phyloP scores from a whole-genome alignment of 257 asterid genomes.

The Oldenlandia corymbosa region DNA sequence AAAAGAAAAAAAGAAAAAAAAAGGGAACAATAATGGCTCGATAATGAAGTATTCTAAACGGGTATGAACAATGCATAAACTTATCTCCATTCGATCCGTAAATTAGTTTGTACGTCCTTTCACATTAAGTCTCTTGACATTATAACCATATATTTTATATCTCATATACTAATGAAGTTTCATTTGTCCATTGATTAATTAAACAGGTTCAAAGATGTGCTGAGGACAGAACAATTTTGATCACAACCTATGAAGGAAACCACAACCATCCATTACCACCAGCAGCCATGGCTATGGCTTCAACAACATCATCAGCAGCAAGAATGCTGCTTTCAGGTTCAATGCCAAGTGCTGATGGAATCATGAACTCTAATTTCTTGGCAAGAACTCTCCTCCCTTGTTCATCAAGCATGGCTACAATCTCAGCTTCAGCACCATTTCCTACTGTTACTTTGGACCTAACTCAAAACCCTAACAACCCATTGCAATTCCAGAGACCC shows the following conservation, averaged over 20 bases:
- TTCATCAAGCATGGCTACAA: conserved; percentile 85
- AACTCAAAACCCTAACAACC: conserved; percentile 72
- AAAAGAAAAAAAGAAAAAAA: no score
- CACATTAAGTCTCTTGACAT: no score
- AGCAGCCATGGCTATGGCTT: conserved; percentile 95
- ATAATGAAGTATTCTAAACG: no score
- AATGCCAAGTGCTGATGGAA: conserved; percentile 79
- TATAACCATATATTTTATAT: no score
- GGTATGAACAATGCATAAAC: no score
- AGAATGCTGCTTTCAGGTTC: conserved; percentile 86
- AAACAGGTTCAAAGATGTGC: conserved; percentile 89
- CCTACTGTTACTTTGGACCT: conserved; percentile 92
- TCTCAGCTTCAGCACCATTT: conserved; percentile 91
- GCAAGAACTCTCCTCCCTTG: conserved; percentile 82
- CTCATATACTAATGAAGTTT: neutral
- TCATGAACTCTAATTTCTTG: conserved; percentile 68
- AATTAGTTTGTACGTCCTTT: no score
- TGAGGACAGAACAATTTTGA: conserved; percentile 58
- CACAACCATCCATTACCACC: conserved; percentile 97
- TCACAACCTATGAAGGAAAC: conserved; percentile 89
- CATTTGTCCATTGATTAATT: neutral
- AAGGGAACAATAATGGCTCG: no score
- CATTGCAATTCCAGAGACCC: conserved; percentile 30
- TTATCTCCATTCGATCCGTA: no score
- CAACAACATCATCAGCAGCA: conserved; percentile 94